A percentile compares a stretch with the other conserved stretches of the same genome.
These are phyloP conservation scores for Castanea crenata DNA, from an alignment of 306 rosid genomes.

Conservation along the genomic window DNA sequence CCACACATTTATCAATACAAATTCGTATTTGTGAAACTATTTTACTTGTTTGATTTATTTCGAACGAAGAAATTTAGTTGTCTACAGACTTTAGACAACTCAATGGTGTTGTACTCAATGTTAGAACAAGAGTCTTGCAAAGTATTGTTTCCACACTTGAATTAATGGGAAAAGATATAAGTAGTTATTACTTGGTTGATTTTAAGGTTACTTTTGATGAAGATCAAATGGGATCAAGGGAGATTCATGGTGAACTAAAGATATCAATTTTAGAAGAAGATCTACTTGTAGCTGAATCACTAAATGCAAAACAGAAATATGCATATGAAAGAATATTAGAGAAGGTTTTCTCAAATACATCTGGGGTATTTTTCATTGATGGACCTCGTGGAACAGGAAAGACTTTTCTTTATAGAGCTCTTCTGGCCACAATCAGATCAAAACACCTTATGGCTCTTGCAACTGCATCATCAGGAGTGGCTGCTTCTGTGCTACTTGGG, in stretches of 20 bases:
- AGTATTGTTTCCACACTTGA: neutral
- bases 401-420: neutral
- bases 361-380: neutral
- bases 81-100: neutral
- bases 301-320: too few species aligned
- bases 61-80: too few species aligned
- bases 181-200: neutral
- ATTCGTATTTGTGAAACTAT: too few species aligned
- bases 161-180: neutral
- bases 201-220: too few species aligned
- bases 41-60: too few species aligned
- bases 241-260: too few species aligned
- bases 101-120: rapidly evolving
- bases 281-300: too few species aligned
- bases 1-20: too few species aligned
- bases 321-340: neutral
- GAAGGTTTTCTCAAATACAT: neutral
- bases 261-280: too few species aligned
- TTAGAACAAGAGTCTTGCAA: neutral
- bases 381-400: neutral
- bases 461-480: neutral
- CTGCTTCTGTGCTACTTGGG: neutral
- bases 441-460: neutral
- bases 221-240: too few species aligned
- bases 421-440: neutral